Percentiles rank a stretch among this genome's conserved stretches.
These are phyloP conservation scores for Penicillium glabrum DNA, from an alignment of 2,329 filamentous ascomycete species.

Conservation along the genomic window DNA sequence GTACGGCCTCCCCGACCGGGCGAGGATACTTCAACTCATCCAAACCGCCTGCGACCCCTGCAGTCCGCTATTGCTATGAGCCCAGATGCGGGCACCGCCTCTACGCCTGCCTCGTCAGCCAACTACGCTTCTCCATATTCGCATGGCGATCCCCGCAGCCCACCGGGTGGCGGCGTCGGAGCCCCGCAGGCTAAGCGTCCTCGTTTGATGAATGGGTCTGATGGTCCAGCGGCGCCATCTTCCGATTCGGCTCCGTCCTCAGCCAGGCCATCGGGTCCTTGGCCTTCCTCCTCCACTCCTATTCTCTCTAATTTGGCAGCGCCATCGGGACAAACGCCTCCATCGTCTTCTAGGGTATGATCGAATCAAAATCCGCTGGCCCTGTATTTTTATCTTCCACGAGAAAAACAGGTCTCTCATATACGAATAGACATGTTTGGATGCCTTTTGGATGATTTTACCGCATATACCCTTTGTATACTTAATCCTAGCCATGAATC, in stretches of 20 bases:
- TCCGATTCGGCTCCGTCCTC: constrained; percentile 7
- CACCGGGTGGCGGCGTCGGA: constrained; percentile 14
- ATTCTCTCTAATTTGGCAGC: constrained; percentile 26
- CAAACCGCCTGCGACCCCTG: constrained; percentile 23
- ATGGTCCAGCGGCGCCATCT: constrained; percentile 11
- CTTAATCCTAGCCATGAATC: background rate
- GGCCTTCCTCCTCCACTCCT: constrained; percentile 18
- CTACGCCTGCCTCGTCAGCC: constrained; percentile 27
- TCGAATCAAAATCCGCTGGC: background rate
- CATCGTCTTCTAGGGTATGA: constrained; percentile 11
- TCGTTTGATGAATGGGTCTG: constrained; percentile 37
- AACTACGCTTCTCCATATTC: constrained; percentile 33
- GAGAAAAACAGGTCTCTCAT: no score
- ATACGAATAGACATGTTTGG: background rate
- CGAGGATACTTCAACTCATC: constrained; percentile 22
- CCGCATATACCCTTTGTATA: background rate
- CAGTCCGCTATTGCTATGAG: constrained; percentile 23
- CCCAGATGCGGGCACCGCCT: constrained; percentile 26
- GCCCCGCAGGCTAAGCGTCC: constrained; percentile 34
- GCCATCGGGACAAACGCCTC: constrained; percentile 25
- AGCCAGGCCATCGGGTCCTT: constrained; percentile 10
- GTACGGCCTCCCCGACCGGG: constrained; percentile 21
- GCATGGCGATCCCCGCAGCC: constrained; percentile 25
- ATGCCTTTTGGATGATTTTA: background rate
- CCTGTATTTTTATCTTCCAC: background rate